A percentile compares a stretch with the other conserved stretches of the same genome.
phyloP scores from a whole-genome alignment of 2,329 filamentous ascomycete species.

The Fusarium sp. region DNA sequence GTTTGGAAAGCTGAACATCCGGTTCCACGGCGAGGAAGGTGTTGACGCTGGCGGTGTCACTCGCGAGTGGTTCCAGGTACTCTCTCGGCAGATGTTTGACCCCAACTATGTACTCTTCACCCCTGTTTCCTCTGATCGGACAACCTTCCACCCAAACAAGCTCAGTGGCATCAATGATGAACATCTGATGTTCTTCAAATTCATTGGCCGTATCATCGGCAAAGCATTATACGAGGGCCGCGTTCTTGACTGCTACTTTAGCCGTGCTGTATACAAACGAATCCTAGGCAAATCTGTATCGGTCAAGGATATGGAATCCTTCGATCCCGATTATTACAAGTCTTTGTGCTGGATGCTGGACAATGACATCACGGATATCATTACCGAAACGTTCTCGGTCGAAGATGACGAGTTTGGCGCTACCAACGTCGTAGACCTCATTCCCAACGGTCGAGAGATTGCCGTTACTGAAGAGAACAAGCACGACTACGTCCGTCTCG shows the following conservation, averaged over 20 bases:
- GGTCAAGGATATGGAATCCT: slow-evolving; percentile 99
- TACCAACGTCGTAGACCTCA: slow-evolving; percentile 85
- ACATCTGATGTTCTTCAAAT: slow-evolving; percentile 98
- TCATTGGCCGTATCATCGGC: slow-evolving; percentile 97
- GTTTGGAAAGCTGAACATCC: slow-evolving; percentile 97
- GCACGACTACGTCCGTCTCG: slow-evolving; percentile 93
- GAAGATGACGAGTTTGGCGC: slow-evolving; percentile 96
- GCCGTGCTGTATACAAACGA: slow-evolving; percentile 96
- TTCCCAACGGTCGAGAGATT: slow-evolving; percentile 89
- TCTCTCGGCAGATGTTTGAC: slow-evolving; percentile 98
- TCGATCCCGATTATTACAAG: slow-evolving; percentile 99
- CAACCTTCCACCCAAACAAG: slow-evolving; percentile 98
- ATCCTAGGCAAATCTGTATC: slow-evolving; percentile 95
- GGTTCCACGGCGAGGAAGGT: slow-evolving; percentile 97
- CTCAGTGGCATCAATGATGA: slow-evolving; percentile 94
- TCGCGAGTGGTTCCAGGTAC: slow-evolving; percentile 98
- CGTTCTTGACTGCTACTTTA: slow-evolving; percentile 98
- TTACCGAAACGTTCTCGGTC: slow-evolving; percentile 94
- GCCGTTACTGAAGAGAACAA: slow-evolving; percentile 98
- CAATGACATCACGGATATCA: slow-evolving; percentile 98
- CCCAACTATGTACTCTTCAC: slow-evolving; percentile 97
- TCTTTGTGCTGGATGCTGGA: slow-evolving; percentile 98
- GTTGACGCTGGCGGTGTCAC: slow-evolving; percentile 98
- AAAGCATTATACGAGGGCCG: slow-evolving; percentile 97
- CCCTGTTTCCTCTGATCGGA: slow-evolving; percentile 95